phyloP scores from a whole-genome alignment of 164 flowering plant genomes.

The Liriodendron chinense region DNA sequence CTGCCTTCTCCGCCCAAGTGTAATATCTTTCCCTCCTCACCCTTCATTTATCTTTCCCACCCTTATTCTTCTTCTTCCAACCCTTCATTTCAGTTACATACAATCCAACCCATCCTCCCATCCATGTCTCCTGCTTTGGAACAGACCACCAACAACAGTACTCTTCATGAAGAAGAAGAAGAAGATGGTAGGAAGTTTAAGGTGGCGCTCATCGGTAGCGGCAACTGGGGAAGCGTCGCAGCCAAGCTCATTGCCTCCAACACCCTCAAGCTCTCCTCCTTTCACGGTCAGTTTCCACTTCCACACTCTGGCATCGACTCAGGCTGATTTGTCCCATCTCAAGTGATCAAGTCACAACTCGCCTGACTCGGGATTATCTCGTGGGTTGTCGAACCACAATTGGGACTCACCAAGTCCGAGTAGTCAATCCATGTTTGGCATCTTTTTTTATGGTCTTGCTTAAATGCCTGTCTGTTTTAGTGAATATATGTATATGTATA shows the following conservation, averaged over 20 bases:
- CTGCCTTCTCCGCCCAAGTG: conserved; percentile 38
- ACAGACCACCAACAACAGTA: neutral
- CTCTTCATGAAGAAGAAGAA: neutral
- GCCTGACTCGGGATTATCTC: no score
- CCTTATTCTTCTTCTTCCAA: conserved; percentile 3
- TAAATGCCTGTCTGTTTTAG: neutral
- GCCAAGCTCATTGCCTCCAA: conserved; percentile 91
- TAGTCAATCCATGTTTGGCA: no score
- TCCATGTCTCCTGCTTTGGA: conserved; percentile 28
- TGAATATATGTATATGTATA: neutral
- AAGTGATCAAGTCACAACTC: no score
- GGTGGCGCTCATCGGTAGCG: conserved; percentile 88
- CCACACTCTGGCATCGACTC: neutral
- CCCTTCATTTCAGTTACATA: neutral
- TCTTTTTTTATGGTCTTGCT: neutral
- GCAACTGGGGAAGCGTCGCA: conserved; percentile 98
- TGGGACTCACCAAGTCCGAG: no score
- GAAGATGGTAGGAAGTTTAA: conserved; percentile 25
- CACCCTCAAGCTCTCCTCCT: conserved; percentile 54
- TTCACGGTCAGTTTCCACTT: conserved; percentile 46
- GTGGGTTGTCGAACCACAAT: no score
- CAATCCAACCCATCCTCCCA: neutral
- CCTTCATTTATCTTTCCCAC: conserved; percentile 2
- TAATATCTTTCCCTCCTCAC: conserved; percentile 1
- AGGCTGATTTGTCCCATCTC: no score